Base-by-base conservation (phyloP, 139 green algal genomes). In the Spirogloea muscicola region DNA sequence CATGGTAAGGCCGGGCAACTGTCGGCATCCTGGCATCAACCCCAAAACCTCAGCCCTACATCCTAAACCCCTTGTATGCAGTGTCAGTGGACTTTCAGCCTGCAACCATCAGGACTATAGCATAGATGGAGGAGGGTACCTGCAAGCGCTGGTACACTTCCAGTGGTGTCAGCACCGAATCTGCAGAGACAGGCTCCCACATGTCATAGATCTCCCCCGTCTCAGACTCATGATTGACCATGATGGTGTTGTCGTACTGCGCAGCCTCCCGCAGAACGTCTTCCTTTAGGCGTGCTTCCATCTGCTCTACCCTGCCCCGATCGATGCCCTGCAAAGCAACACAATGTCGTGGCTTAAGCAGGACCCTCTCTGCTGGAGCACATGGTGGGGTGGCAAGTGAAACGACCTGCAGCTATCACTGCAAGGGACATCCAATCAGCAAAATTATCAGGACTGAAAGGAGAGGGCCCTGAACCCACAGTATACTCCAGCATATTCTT, bases 401-500 rank as follows among this genome's bases (percentile, higher is more conserved):
- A n/a, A n/a, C n/a, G n/a, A n/a, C n/a, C n/a, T n/a, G n/a, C n/a
- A n/a, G n/a, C n/a, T n/a, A n/a, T n/a, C n/a, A n/a, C n/a, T n/a
- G n/a, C n/a, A n/a, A n/a, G n/a, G n/a, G n/a, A n/a, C n/a, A n/a
- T n/a, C n/a, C n/a, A n/a, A n/a, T n/a, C n/a, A n/a, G n/a, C n/a
- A n/a, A n/a, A n/a, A n/a, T n/a, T 55, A 55, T n/a, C n/a, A 55
- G n/a, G 21, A 55, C 21, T n/a, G 46, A 55, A 31, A 55, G n/a
- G 46, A 55, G 21, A 21, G 21, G 46, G 46, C 46, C 10, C 36
- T 25, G 29, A 3, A 3, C 49, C 65, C 55, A 75, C 67, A 33
- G 31, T 87, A 80, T 97, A 97, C 86, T 97, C 93, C 76, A 88
- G 80, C 82, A 95, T 87, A 85, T 96, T 96, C 76, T 96, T 96